Evolutionary conservation across 257 asterid genomes (phyloP).

Genomic region (Salvia miltiorrhiza): DNA sequence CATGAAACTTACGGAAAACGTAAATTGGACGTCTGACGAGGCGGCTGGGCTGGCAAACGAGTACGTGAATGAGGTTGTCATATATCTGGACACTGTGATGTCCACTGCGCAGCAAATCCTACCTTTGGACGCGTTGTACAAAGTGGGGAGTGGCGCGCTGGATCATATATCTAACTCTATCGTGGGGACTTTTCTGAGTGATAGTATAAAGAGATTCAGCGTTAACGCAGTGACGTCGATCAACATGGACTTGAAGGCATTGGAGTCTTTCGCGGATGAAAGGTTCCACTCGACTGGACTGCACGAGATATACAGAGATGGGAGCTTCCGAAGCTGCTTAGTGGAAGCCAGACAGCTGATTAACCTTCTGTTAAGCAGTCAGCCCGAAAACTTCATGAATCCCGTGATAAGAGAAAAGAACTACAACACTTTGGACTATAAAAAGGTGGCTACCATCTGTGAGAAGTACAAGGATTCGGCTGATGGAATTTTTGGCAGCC

Average conservation of each 20-base stretch:
- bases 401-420: constrained; percentile 89
- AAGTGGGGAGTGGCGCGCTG: constrained; percentile 85
- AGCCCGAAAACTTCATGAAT: constrained; percentile 91
- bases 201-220: constrained; percentile 73
- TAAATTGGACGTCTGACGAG: constrained; percentile 83
- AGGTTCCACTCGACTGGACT: constrained; percentile 73
- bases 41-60: constrained; percentile 62
- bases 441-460: constrained; percentile 78
- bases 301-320: constrained; percentile 70
- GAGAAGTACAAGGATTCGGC: constrained; percentile 81
- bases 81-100: constrained; percentile 80
- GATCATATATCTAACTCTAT: constrained; percentile 79
- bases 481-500: constrained; percentile 89
- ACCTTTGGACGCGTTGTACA: constrained; percentile 81
- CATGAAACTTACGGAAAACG: constrained; percentile 69
- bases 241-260: constrained; percentile 58
- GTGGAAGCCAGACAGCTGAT: constrained; percentile 76
- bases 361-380: constrained; percentile 82
- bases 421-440: constrained; percentile 68
- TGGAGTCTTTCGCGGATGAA: constrained; percentile 83
- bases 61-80: constrained; percentile 64
- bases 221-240: constrained; percentile 53
- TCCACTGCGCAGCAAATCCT: constrained; percentile 89
- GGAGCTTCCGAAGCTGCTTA: constrained; percentile 67
- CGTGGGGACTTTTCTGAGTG: constrained; percentile 63